Evolutionary conservation across 2,329 filamentous ascomycete genomes (phyloP).

Genomic region (Daldinia sp.): DNA sequence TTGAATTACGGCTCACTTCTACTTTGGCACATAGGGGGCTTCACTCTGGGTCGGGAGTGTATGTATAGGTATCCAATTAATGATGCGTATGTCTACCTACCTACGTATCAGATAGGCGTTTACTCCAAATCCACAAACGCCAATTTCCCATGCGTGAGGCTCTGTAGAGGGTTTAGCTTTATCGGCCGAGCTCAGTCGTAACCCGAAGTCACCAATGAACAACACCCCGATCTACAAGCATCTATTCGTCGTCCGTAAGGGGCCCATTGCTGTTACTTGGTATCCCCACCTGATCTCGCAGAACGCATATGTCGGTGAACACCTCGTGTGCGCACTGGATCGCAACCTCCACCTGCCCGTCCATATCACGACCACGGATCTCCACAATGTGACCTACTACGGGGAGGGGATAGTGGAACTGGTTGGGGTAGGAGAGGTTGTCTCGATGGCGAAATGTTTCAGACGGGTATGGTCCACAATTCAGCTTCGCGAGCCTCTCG

Average conservation of each 20-base stretch:
- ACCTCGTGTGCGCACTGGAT: constrained; percentile 21
- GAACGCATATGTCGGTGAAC: constrained; percentile 10
- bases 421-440: not conserved
- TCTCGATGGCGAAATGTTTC: not conserved
- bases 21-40: no score
- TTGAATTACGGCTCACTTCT: no score
- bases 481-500: not conserved
- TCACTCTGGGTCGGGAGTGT: no score
- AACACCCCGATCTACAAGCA: not conserved
- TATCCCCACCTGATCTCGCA: not conserved
- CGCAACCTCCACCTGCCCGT: not conserved
- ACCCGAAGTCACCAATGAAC: not conserved
- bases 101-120: no score
- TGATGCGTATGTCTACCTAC: no score
- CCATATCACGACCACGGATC: not conserved
- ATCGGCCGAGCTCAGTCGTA: no score
- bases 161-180: no score
- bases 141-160: no score
- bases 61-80: no score
- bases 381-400: constrained; percentile 20
- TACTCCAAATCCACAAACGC: no score
- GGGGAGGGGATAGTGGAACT: not conserved
- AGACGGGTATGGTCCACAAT: not conserved
- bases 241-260: not conserved
- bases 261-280: not conserved